A percentile compares a stretch with the other conserved stretches of the same genome.
phyloP scores from a whole-genome alignment of 148 eudicot species.

The Euryodendron excelsum region DNA sequence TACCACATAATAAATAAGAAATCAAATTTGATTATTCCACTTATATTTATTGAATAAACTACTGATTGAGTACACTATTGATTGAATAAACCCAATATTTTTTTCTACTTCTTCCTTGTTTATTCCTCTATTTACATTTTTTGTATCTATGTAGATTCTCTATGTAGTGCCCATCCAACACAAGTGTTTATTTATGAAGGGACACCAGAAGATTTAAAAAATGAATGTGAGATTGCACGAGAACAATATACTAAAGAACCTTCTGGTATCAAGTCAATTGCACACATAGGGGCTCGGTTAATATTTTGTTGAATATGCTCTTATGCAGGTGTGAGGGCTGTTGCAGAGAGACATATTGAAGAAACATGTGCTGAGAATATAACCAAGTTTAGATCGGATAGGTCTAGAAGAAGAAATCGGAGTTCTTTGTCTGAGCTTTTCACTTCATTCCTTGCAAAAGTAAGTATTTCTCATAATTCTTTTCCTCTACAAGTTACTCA shows the following conservation, averaged over 20 bases:
- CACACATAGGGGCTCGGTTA: background rate
- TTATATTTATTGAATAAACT: too few species aligned
- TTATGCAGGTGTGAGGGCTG: constrained; percentile 73
- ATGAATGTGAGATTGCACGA: background rate
- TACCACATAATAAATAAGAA: too few species aligned
- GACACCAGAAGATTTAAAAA: background rate
- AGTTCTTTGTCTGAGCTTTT: constrained; percentile 76
- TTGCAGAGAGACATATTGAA: constrained; percentile 64
- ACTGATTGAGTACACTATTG: too few species aligned
- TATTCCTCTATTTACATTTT: too few species aligned
- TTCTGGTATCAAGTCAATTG: background rate
- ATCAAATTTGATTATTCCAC: too few species aligned
- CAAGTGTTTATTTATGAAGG: background rate
- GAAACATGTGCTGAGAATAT: constrained; percentile 56
- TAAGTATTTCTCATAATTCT: constrained; percentile 17
- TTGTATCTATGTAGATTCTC: too few species aligned
- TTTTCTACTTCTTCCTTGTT: too few species aligned
- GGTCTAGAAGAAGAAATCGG: constrained; percentile 40
- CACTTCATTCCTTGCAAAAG: constrained; percentile 74
- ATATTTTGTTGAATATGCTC: constrained; percentile 4
- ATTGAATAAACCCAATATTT: too few species aligned
- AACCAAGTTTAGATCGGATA: constrained; percentile 41
- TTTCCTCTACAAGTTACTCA: background rate
- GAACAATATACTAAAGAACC: background rate
- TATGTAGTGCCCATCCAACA: too few species aligned